Evolutionary conservation across 2,329 filamentous ascomycete genomes (phyloP), one percentile per base, ranked within the genome.

Genomic region (Venturia carpophila): DNA sequence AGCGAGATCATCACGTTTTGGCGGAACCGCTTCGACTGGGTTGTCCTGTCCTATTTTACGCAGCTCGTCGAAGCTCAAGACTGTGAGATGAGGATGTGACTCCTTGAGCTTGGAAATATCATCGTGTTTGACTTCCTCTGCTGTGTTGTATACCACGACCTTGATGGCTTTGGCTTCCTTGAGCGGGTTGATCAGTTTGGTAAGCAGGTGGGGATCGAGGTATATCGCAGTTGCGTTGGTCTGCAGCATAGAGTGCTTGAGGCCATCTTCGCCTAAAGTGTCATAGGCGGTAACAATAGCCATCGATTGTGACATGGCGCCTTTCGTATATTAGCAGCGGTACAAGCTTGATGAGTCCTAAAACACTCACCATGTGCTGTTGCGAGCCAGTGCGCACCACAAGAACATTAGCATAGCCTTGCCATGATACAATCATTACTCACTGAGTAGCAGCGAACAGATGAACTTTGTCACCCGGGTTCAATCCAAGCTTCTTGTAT

Each of bases 261-360:
- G 84, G 60, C 92, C 92, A 68, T 87, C 86, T 71, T 91, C 84
- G 64, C 92, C 92, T 56, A 97, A 87, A 39, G 92, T 96, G 76
- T 97, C 92, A 77, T 97, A 97, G 62, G 92, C 92, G 58, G 93
- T 97, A 62, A 97, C 93, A 69, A 97, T 92, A 66, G 90, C 86
- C 75, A 97, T 86, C 56, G 90, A 92, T 77, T 97, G 93, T 19
- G 92, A 92, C 24, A 87, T 78, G 65, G 84, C 88, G 80, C 80
- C 80, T 82, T 67, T 63, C 39, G 30, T 62, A 3, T 55, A 49
- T 65, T 67, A 65, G 11, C 37, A 66, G 61, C 11, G 21, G 7
- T 39, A 63, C 37, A 49, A 24, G 60, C 27, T 13, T 15, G 27
- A 39, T 21, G 47, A 37, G 43, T 21, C 45, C 37, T 9, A 11